These are phyloP conservation scores for Phytophthora cryptogea DNA, from an alignment of 352 stramenopile genomes.

Conservation along the genomic window DNA sequence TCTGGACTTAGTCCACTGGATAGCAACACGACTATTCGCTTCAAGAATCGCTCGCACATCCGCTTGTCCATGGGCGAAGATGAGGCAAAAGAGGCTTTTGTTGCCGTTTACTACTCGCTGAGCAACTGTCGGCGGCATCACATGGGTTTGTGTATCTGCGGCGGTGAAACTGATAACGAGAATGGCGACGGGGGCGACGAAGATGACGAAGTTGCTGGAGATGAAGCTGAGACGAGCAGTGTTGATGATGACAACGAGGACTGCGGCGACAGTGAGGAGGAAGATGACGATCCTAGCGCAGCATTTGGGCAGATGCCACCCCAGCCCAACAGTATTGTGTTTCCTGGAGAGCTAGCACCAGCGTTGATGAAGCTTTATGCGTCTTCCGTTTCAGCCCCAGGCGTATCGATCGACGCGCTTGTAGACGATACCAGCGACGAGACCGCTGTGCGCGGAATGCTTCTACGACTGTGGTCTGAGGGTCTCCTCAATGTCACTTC, in stretches of 20 bases:
- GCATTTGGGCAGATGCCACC: conserved; percentile 43
- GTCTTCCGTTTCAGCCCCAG: conserved; percentile 25
- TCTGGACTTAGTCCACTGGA: conserved; percentile 50
- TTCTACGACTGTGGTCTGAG: conserved; percentile 83
- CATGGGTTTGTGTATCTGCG: conserved; percentile 82
- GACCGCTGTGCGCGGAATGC: conserved; percentile 74
- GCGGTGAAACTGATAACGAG: conserved; percentile 33
- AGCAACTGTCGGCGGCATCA: conserved; percentile 83
- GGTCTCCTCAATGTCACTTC: conserved; percentile 51
- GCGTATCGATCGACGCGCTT: conserved; percentile 50
- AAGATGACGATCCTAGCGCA: conserved; percentile 36
- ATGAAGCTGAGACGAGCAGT: conserved; percentile 21
- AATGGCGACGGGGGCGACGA: conserved; percentile 30
- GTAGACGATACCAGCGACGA: conserved; percentile 47
- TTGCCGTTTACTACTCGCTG: conserved; percentile 74
- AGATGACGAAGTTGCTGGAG: conserved; percentile 25
- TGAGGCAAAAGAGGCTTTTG: conserved; percentile 57
- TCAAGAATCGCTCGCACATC: conserved; percentile 72
- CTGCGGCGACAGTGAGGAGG: conserved; percentile 33
- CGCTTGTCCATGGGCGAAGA: conserved; percentile 71
- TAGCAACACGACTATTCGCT: conserved; percentile 50
- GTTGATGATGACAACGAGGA: conserved; percentile 38
- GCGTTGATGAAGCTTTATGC: conserved; percentile 79
- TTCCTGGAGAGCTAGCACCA: conserved; percentile 61
- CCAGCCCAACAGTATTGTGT: conserved; percentile 61